A percentile compares a stretch with the other conserved stretches of the same genome.
Conservation (phyloP, 805 yeast genomes). For the Saturnispora bothae region DNA sequence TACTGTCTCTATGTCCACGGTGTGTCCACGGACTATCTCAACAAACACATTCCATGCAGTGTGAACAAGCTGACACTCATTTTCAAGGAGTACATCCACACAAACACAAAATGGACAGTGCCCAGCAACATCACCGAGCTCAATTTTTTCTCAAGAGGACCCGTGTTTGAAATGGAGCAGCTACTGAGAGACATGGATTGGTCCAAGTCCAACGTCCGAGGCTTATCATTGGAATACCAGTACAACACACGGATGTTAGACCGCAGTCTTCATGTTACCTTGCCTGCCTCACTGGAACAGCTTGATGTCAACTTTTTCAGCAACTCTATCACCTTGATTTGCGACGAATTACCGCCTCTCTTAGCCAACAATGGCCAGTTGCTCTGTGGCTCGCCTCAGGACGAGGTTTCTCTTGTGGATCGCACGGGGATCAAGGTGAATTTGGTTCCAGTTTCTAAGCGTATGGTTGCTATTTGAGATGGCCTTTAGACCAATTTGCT, state of each 20-base stretch:
- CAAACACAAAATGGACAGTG: not conserved
- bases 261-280: not conserved
- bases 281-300: constrained; percentile 6
- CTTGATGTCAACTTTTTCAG: constrained; percentile 6
- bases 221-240: constrained; percentile 7
- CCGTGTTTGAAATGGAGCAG: constrained; percentile 5
- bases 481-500: no score
- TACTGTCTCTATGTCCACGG: constrained; percentile 7
- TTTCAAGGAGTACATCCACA: constrained; percentile 6
- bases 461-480: constrained; percentile 8
- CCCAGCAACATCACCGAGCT: constrained; percentile 2
- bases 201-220: constrained; percentile 7
- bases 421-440: constrained; percentile 1
- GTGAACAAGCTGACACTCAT: constrained; percentile 5
- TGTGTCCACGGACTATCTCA: constrained; percentile 6
- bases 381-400: constrained; percentile 2
- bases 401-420: constrained; percentile 5
- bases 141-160: constrained; percentile 7
- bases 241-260: constrained; percentile 6
- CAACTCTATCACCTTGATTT: constrained; percentile 4
- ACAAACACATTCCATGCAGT: constrained; percentile 4
- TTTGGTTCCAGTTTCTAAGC: not conserved
- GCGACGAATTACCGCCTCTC: constrained; percentile 4
- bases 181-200: constrained; percentile 5
- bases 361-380: not conserved